These are phyloP conservation scores for Didymella segeticola DNA, from an alignment of 2,329 filamentous ascomycete species.

Conservation along the genomic window DNA sequence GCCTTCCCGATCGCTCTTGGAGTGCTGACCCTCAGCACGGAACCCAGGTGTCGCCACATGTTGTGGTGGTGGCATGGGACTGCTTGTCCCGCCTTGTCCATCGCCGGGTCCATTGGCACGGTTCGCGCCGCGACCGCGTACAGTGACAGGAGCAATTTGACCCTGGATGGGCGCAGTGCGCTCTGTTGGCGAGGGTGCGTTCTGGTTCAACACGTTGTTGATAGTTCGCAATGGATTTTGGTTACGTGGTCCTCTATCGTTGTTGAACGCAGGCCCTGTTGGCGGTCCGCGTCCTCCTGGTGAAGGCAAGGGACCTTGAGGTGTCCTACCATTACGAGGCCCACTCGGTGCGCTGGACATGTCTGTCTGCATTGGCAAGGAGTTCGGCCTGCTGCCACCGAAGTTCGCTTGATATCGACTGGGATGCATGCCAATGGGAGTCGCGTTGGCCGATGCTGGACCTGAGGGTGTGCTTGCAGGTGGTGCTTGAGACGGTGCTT, in stretches of 20 bases:
- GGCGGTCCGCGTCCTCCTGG: slow-evolving; percentile 42
- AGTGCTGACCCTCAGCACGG: slow-evolving; percentile 32
- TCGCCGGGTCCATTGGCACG: slow-evolving; percentile 35
- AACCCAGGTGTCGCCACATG: slow-evolving; percentile 33
- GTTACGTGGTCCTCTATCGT: slow-evolving; percentile 35
- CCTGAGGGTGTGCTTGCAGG: slow-evolving; percentile 44
- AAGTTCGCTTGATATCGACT: slow-evolving; percentile 55
- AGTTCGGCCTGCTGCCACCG: slow-evolving; percentile 4
- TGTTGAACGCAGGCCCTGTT: slow-evolving; percentile 41
- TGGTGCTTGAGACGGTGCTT: slow-evolving; percentile 33
- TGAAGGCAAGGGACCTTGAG: slow-evolving; percentile 34
- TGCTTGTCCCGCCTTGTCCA: slow-evolving; percentile 21
- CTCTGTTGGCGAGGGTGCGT: slow-evolving; percentile 28
- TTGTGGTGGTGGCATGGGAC: slow-evolving; percentile 34
- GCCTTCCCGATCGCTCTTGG: slow-evolving; percentile 30
- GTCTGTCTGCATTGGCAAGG: slow-evolving; percentile 40
- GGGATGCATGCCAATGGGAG: slow-evolving; percentile 60
- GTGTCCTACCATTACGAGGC: slow-evolving; percentile 39
- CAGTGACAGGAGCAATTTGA: slow-evolving; percentile 28
- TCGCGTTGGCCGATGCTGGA: slow-evolving; percentile 32
- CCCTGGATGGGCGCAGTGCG: slow-evolving; percentile 23
- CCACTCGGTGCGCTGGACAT: slow-evolving; percentile 44
- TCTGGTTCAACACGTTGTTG: slow-evolving; percentile 40
- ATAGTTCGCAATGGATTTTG: slow-evolving; percentile 34
- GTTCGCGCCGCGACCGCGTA: slow-evolving; percentile 42